Evolutionary conservation across 805 yeast genomes (phyloP).

Genomic region (Cyberlindnera subsufficiens): DNA sequence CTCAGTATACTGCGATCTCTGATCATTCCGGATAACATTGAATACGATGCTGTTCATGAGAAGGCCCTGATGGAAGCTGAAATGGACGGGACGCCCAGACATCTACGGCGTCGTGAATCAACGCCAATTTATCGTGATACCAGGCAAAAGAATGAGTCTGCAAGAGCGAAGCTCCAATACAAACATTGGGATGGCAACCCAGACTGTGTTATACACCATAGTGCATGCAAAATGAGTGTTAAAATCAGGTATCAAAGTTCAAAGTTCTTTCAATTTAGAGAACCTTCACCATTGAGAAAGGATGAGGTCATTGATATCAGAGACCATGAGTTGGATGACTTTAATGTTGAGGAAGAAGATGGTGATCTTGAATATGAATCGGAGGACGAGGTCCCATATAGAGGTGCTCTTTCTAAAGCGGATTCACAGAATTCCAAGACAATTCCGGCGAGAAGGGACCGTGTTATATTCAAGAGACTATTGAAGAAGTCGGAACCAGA

Average conservation of each 20-base stretch:
- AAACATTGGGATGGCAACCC: not conserved
- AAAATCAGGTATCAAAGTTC: constrained; percentile 19
- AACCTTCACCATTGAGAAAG: constrained; percentile 18
- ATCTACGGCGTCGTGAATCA: constrained; percentile 7
- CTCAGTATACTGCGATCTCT: constrained; percentile 25
- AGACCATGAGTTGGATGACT: constrained; percentile 22
- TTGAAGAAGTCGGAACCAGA: constrained; percentile 34
- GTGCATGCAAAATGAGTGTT: constrained; percentile 2
- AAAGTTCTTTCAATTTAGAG: constrained; percentile 21
- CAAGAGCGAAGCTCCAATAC: not conserved
- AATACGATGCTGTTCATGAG: constrained; percentile 29
- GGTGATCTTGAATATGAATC: constrained; percentile 19
- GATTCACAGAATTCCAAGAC: constrained; percentile 58
- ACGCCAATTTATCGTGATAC: not conserved
- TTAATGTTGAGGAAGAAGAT: constrained; percentile 17
- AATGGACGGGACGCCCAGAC: constrained; percentile 7
- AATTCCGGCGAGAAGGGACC: constrained; percentile 49
- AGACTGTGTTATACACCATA: not conserved
- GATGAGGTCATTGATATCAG: constrained; percentile 14
- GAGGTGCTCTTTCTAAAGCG: constrained; percentile 55
- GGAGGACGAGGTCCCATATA: constrained; percentile 57
- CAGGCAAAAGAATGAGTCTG: not conserved
- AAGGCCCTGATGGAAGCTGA: constrained; percentile 24
- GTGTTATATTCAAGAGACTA: constrained; percentile 40
- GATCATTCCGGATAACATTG: constrained; percentile 33